phyloP scores from a whole-genome alignment of 2,329 filamentous ascomycete species.

The Paecilomyces sp. region DNA sequence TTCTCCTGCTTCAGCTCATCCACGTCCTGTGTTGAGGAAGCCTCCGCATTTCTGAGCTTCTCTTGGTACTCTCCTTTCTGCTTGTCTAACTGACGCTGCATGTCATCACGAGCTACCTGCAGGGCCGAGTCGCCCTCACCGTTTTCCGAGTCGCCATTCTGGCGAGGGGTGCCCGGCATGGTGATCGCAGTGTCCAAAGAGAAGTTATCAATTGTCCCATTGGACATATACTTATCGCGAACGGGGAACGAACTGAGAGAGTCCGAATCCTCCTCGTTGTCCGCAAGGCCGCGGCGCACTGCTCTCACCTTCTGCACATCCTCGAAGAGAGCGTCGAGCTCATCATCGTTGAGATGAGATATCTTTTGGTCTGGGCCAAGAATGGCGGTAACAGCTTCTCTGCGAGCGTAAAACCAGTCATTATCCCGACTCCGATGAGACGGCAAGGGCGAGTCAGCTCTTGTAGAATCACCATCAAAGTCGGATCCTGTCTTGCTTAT shows the following conservation, averaged over 20 bases:
- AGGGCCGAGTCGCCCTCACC: conserved; percentile 51
- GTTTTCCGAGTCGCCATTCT: conserved; percentile 62
- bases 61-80: conserved; percentile 78
- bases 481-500: conserved; percentile 75
- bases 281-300: conserved; percentile 64
- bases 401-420: conserved; percentile 88
- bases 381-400: conserved; percentile 87
- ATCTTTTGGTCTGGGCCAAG: conserved; percentile 89
- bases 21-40: conserved; percentile 63
- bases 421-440: conserved; percentile 65
- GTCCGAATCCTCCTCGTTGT: conserved; percentile 70
- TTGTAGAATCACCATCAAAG: conserved; percentile 61
- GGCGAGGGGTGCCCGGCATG: conserved; percentile 79
- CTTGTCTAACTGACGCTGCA: conserved; percentile 74
- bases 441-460: conserved; percentile 72
- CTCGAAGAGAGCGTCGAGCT: conserved; percentile 87
- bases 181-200: conserved; percentile 91
- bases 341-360: conserved; percentile 81
- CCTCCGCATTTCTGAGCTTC: conserved; percentile 68
- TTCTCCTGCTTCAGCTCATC: conserved; percentile 82
- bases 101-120: conserved; percentile 67
- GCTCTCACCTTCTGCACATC: conserved; percentile 86
- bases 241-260: conserved; percentile 81
- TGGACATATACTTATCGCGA: conserved; percentile 92
- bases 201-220: conserved; percentile 90